Conservation (phyloP, 306 rosid species). For the Dryas drummondii region DNA sequence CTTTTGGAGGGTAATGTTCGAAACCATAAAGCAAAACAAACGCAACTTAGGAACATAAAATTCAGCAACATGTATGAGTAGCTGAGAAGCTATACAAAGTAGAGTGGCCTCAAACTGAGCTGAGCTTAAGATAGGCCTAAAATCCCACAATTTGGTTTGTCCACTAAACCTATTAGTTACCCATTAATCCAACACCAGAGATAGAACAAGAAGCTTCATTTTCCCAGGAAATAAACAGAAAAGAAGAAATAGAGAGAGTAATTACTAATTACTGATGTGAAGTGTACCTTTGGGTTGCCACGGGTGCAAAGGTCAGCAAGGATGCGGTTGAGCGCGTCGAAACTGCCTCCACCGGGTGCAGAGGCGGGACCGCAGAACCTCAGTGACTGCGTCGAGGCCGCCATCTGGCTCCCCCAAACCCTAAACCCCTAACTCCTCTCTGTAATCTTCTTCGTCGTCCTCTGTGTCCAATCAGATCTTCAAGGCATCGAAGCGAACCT, state of each 20-base stretch:
- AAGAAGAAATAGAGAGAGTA: neutral
- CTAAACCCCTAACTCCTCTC: slow-evolving; percentile 30
- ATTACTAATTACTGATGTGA: neutral
- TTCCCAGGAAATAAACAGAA: neutral
- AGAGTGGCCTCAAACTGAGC: neutral
- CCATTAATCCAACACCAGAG: neutral
- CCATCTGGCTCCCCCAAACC: slow-evolving; percentile 46
- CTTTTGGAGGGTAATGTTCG: neutral
- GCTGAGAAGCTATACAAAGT: neutral
- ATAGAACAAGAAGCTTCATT: neutral
- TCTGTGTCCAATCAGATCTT: neutral
- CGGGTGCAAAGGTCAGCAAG: slow-evolving; percentile 88
- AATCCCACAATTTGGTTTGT: neutral
- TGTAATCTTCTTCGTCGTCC: too few species aligned
- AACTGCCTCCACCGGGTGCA: slow-evolving; percentile 47
- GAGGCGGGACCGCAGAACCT: slow-evolving; percentile 53
- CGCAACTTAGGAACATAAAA: too few species aligned
- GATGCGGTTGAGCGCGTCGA: slow-evolving; percentile 81
- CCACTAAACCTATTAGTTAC: neutral
- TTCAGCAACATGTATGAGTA: neutral
- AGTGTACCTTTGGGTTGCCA: slow-evolving; percentile 66
- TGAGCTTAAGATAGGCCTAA: too few species aligned
- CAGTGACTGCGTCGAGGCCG: slow-evolving; percentile 58
- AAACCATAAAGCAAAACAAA: neutral
- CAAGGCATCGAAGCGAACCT: neutral